Conservation (phyloP, 164 flowering plant species). For the Hamamelis virginiana region DNA sequence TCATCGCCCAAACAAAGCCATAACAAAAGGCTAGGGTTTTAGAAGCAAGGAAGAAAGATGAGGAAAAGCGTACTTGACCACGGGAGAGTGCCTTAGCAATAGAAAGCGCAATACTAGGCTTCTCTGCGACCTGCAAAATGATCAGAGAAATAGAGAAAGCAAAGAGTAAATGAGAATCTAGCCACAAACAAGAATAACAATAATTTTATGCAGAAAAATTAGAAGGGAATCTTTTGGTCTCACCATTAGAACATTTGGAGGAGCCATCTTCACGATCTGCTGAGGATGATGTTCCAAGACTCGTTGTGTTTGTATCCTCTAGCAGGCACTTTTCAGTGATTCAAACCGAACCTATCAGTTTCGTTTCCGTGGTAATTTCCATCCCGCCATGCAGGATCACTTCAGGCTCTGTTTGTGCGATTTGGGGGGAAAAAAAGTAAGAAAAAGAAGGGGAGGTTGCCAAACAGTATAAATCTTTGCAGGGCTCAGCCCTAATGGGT, state of each 20-base stretch:
- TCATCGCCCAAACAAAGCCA: not conserved
- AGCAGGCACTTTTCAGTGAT: too few species aligned
- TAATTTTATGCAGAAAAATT: not conserved
- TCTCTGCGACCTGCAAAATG: conserved; percentile 82
- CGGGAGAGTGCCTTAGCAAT: conserved; percentile 76
- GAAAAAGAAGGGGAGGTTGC: too few species aligned
- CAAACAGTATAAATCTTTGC: too few species aligned
- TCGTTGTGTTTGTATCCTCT: too few species aligned
- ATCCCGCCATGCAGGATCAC: too few species aligned
- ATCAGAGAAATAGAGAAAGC: not conserved
- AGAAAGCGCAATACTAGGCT: conserved; percentile 93
- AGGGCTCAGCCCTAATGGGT: too few species aligned
- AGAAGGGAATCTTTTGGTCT: not conserved
- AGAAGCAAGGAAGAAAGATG: not conserved
- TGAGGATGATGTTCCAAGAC: not conserved
- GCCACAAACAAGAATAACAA: too few species aligned
- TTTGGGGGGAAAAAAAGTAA: too few species aligned
- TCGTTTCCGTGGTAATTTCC: too few species aligned
- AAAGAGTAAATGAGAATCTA: not conserved
- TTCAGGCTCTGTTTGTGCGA: too few species aligned
- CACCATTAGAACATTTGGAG: conserved; percentile 22
- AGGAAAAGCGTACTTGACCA: conserved; percentile 52
- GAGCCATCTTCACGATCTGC: conserved; percentile 11
- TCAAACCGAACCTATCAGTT: too few species aligned
- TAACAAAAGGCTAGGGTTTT: not conserved